phyloP scores from a whole-genome alignment of 1,139 yeast species.

The Yamadazyma sp. region DNA sequence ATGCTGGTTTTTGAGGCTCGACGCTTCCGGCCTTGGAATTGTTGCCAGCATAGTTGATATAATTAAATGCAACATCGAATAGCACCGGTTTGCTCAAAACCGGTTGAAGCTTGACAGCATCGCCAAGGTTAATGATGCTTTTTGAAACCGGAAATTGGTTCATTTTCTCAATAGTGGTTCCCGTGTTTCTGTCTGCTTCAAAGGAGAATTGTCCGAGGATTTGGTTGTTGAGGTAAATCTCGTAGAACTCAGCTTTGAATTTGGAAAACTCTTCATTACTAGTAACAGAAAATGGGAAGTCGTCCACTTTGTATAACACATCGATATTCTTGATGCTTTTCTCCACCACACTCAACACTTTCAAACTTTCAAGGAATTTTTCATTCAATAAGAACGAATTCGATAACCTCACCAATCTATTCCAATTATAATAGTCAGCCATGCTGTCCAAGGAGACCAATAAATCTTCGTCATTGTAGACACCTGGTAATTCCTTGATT shows the following conservation, averaged over 20 bases:
- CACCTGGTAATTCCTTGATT: constrained; percentile 84
- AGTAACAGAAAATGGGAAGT: constrained; percentile 41
- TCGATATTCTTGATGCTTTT: constrained; percentile 17
- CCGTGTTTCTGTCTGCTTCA: constrained; percentile 19
- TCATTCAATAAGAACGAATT: constrained; percentile 47
- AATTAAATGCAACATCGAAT: constrained; percentile 86
- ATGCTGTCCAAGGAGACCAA: constrained; percentile 52
- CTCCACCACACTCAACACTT: constrained; percentile 43
- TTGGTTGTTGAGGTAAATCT: constrained; percentile 41
- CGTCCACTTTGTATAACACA: constrained; percentile 26
- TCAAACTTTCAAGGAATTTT: constrained; percentile 54
- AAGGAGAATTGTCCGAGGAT: constrained; percentile 50
- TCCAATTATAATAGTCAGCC: constrained; percentile 43
- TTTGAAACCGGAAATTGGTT: constrained; percentile 41
- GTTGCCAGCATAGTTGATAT: constrained; percentile 49
- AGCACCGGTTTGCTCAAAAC: constrained; percentile 82
- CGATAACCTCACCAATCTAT: constrained; percentile 48
- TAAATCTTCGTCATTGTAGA: constrained; percentile 77
- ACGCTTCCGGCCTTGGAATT: constrained; percentile 13
- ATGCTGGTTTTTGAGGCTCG: constrained; percentile 7
- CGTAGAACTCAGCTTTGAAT: constrained; percentile 27
- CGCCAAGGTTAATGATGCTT: constrained; percentile 49
- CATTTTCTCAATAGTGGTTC: constrained; percentile 48
- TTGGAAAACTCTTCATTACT: constrained; percentile 30
- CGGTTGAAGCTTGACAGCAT: constrained; percentile 45